Conservation (phyloP, 805 yeast genomes). For the Pichia pseudocactophila region DNA sequence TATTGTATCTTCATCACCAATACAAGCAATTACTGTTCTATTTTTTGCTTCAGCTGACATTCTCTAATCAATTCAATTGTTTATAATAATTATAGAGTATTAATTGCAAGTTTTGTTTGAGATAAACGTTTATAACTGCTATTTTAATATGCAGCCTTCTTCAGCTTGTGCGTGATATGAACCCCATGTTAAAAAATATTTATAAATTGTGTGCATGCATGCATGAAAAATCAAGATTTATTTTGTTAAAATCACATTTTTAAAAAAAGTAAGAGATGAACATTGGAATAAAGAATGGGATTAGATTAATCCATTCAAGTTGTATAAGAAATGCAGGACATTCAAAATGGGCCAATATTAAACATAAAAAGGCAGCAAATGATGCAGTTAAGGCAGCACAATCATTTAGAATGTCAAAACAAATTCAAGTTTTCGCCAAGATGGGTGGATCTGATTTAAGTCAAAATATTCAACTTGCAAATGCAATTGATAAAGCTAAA, state of each 20-base stretch:
- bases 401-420: conserved; percentile 61
- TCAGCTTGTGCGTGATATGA: no score
- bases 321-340: conserved; percentile 55
- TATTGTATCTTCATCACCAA: conserved; percentile 96
- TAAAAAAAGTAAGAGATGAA: no score
- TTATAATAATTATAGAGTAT: no score
- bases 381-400: conserved; percentile 69
- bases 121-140: no score
- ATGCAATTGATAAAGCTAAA: conserved; percentile 71
- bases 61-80: background rate
- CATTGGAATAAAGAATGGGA: background rate
- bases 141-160: no score
- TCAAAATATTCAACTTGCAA: conserved; percentile 50
- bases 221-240: no score
- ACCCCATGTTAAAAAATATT: no score
- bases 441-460: conserved; percentile 60
- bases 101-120: no score
- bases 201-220: no score
- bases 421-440: conserved; percentile 70
- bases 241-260: no score
- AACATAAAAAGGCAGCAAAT: conserved; percentile 88
- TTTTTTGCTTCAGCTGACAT: conserved; percentile 29
- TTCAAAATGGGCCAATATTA: conserved; percentile 91
- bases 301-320: conserved; percentile 4
- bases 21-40: conserved; percentile 81